These are phyloP conservation scores for Dendrobium catenatum DNA, from an alignment of 106 monocot species.

Conservation along the genomic window DNA sequence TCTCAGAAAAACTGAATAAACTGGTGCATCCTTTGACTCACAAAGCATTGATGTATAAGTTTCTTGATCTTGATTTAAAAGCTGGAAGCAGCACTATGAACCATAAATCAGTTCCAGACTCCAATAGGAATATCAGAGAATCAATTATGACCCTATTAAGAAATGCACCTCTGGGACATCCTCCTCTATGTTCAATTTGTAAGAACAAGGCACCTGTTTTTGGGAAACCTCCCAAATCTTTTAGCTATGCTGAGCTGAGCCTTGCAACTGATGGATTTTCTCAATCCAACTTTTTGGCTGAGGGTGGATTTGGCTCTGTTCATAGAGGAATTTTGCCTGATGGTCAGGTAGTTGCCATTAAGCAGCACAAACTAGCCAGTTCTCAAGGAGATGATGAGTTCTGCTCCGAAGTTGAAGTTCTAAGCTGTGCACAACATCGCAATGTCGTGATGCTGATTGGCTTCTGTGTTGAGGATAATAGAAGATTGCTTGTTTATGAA, in stretches of 20 bases:
- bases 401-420: conserved; percentile 27
- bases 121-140: conserved; percentile 19
- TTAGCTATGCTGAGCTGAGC: conserved; percentile 22
- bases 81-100: conserved; percentile 5
- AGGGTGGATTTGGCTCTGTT: conserved; percentile 27
- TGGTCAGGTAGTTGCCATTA: conserved; percentile 28
- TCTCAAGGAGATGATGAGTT: conserved; percentile 26
- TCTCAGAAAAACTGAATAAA: conserved; percentile 6
- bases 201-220: conserved; percentile 27
- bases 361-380: conserved; percentile 25
- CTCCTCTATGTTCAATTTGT: conserved; percentile 27
- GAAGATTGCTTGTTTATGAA: conserved; percentile 26
- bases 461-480: conserved; percentile 20
- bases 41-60: conserved; percentile 16
- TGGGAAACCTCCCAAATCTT: conserved; percentile 30
- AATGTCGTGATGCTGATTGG: conserved; percentile 32
- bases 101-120: conserved; percentile 13
- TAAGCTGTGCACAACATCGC: conserved; percentile 26
- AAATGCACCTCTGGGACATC: conserved; percentile 21
- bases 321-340: conserved; percentile 19
- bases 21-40: conserved; percentile 2
- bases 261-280: conserved; percentile 28
- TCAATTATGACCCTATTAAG: conserved; percentile 9
- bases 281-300: conserved; percentile 21
- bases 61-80: conserved; percentile 11